Base-by-base conservation (phyloP, 2,329 filamentous ascomycete genomes). In the Exserohilum rostratum region DNA sequence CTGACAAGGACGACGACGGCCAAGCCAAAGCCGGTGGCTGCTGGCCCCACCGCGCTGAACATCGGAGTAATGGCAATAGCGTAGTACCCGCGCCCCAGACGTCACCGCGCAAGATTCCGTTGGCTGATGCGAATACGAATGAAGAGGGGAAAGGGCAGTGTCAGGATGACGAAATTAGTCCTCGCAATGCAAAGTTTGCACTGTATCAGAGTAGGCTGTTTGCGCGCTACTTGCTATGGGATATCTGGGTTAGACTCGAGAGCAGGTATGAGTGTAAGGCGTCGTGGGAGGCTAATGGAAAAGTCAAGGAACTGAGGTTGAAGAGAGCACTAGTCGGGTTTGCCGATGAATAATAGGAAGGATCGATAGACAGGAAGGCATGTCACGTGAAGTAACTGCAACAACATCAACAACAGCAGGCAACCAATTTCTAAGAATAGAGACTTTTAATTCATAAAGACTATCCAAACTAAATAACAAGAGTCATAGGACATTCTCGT, bases 361-460 rank as follows among this genome's bases (percentile, higher is more conserved):
- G 20, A 45, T 5, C n/a, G n/a, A n/a, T n/a, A n/a, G n/a, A n/a
- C 1, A 25, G 2, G 17, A 3, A 29, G 9, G 40, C 29, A 45
- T 12, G 20, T 46, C 43, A 46, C 31, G 20, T 46, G 20, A 17
- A 42, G 18, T 13, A 33, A 20, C 6, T 18, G 9, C 15, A 31
- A 20, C n/a, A 20, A 11, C 18, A 33, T 18, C 6, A 30, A n/a
- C 15, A 31, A 20, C n/a, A 20, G 6, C 2, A 25, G 22, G 22
- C 22, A 25, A 25, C 4, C 17, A n/a, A 34, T 7, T n/a, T 34
- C 18, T 12, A 34, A n/a, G 5, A 15, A 34, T 20, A 45, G 59
- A 83, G 92, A 33, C 46, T 44, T 50, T 50, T 54, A 50, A 50
- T 53, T 34, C 30, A 22, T 42, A 30, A 39, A 13, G 20, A 35